Evolutionary conservation across 2,329 filamentous ascomycete genomes (phyloP), one percentile per base, ranked within the genome.

Genomic region (Cordyceps farinosa): DNA sequence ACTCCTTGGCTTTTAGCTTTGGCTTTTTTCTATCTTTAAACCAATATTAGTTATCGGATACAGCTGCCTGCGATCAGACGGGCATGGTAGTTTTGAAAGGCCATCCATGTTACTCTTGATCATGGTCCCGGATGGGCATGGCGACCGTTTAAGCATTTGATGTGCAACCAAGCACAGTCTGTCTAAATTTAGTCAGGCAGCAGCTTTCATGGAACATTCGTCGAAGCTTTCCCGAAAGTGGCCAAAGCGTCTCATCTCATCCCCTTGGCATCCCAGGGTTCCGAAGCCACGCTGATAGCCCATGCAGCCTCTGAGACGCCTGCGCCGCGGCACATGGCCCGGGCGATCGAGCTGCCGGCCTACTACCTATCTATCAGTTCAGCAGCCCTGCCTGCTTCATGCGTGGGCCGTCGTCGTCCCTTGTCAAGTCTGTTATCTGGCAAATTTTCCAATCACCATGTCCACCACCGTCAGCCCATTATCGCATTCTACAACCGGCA

Each of bases 311-410:
- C 11, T 59, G 9, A 59, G 45, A 51, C 45, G 30, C 27, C 34
- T 32, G 34, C 45, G 56, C 11, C 45, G 27, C 56, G 56, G 56
- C 56, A 59, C 32, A 51, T 54, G 50, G 38, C 7, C 58, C 30
- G 22, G 48, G 5, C 40, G 38, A 54, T 61, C 58, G 30, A 54
- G 40, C 40, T 60, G 47, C 38, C 30, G 11, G 38, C 13, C 17
- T 17, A 36, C n/a, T 48, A 40, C 38, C 38, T 40, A 40, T 40
- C 38, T 40, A 40, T 3, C 22, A 22, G 22, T 22, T 22, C 22
- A 22, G 22, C 22, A 22, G 22, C 38, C 38, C 15, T 40, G 38
- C 38, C 38, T 13, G 5, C 11, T 13, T 48, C 45, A 48, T 17
- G 29, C 45, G 5, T 10, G 22, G 15, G 10, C 15, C 13, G 8